phyloP scores from a whole-genome alignment of 2,329 filamentous ascomycete species.

The Colletotrichum cereale region DNA sequence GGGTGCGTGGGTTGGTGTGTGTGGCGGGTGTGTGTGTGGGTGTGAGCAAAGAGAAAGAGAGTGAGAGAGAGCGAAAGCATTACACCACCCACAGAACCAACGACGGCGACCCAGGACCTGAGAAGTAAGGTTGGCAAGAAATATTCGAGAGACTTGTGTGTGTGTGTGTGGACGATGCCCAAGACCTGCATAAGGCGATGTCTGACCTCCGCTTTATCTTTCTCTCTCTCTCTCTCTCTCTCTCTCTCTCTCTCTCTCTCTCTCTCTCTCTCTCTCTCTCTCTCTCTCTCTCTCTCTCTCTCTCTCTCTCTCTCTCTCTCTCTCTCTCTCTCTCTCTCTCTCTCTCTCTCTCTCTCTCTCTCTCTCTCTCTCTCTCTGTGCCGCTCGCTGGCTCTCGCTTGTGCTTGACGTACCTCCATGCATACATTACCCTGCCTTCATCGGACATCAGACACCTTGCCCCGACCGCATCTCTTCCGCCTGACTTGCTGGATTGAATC shows the following conservation, averaged over 20 bases:
- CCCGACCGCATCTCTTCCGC: constrained; percentile 31
- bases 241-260: constrained; percentile 22
- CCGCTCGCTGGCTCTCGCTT: constrained; percentile 20
- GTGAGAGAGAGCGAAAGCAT: background rate
- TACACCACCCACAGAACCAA: background rate
- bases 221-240: constrained; percentile 1
- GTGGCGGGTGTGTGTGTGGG: background rate
- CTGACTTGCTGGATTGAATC: background rate
- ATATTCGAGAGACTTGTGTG: constrained; percentile 2
- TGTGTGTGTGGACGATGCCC: constrained; percentile 18
- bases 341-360: constrained; percentile 8
- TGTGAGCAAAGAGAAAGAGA: background rate
- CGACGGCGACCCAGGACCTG: background rate
- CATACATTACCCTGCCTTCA: constrained; percentile 30
- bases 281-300: constrained; percentile 19
- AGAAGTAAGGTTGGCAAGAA: constrained; percentile 6
- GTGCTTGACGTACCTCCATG: constrained; percentile 26
- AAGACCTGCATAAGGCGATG: constrained; percentile 23
- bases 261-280: constrained; percentile 19
- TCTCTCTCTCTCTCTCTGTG: constrained; percentile 21
- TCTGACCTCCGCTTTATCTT: constrained; percentile 8
- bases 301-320: constrained; percentile 21
- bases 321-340: constrained; percentile 6
- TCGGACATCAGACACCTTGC: constrained; percentile 30
- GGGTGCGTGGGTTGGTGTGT: background rate